A percentile compares a stretch with the other conserved stretches of the same genome.
These are phyloP conservation scores for Pseudoperonospora humuli DNA, from an alignment of 352 stramenopile genomes.

Conservation along the genomic window DNA sequence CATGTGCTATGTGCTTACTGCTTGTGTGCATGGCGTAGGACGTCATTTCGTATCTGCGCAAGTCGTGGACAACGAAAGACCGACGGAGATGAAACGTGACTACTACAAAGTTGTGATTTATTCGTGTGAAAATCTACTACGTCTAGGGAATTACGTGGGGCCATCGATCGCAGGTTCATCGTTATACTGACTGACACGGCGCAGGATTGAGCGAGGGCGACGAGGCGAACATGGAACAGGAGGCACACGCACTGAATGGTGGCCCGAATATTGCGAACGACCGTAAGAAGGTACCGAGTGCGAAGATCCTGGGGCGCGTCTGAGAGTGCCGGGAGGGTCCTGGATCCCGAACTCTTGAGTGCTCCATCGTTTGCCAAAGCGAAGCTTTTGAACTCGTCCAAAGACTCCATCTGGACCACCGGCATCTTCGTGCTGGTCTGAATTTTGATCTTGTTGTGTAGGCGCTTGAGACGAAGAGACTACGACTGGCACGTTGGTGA, in stretches of 20 bases:
- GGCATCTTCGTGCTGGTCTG: conserved; percentile 31
- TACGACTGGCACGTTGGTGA: conserved; percentile 15
- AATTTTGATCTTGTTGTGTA: conserved; percentile 4
- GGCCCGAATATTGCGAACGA: conserved; percentile 19
- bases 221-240: conserved; percentile 17
- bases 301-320: conserved; percentile 3
- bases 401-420: conserved; percentile 48
- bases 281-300: conserved; percentile 19
- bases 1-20: neutral
- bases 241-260: conserved; percentile 8
- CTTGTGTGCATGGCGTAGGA: conserved; percentile 23
- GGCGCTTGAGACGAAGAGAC: conserved; percentile 6
- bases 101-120: conserved; percentile 14
- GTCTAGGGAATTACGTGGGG: conserved; percentile 2
- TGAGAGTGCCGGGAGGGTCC: conserved; percentile 20
- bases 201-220: conserved; percentile 35
- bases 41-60: conserved; percentile 39
- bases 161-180: conserved; percentile 27
- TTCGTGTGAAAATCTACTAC: conserved; percentile 3
- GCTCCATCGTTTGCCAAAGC: conserved; percentile 53
- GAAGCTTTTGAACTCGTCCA: conserved; percentile 44
- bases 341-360: conserved; percentile 38
- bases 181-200: conserved; percentile 47
- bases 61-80: conserved; percentile 27
- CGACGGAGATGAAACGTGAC: conserved; percentile 3